These are phyloP conservation scores for Mycena latifolia DNA, from an alignment of 768 basidiomycete species.

Conservation along the genomic window DNA sequence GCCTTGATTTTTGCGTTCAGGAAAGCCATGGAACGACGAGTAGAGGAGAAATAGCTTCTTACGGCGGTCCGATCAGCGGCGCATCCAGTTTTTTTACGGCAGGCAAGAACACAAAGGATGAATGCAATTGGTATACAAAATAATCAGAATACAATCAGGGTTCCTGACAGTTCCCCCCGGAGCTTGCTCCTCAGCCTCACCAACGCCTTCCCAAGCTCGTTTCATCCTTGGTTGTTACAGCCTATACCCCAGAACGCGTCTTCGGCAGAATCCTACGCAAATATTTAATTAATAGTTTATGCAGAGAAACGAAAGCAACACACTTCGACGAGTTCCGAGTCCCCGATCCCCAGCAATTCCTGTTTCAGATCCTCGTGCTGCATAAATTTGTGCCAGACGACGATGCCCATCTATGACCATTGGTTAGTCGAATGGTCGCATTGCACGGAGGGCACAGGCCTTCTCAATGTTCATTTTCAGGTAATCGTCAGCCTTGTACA, in stretches of 20 bases:
- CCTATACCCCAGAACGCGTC: conserved; percentile 16
- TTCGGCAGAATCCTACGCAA: conserved; percentile 63
- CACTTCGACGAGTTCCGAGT: conserved; percentile 78
- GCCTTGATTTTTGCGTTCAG: too few species aligned
- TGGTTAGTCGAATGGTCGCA: too few species aligned
- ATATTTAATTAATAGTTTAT: not conserved
- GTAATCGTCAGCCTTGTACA: not conserved
- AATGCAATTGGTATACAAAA: too few species aligned
- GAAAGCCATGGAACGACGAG: too few species aligned
- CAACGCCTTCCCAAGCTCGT: conserved; percentile 7
- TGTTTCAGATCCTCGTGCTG: conserved; percentile 35
- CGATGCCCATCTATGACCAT: conserved; percentile 13
- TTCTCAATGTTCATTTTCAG: conserved; percentile 13
- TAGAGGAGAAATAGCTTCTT: too few species aligned
- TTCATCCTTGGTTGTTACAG: not conserved
- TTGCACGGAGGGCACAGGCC: not conserved
- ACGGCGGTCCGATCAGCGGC: too few species aligned
- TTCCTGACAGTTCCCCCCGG: not conserved
- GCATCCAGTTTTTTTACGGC: too few species aligned
- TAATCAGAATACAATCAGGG: too few species aligned
- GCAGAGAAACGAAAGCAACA: not conserved
- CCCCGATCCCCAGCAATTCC: conserved; percentile 72
- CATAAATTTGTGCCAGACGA: conserved; percentile 18
- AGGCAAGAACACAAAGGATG: too few species aligned
- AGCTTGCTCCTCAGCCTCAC: conserved; percentile 7